These are phyloP conservation scores for Heliamphora exappendiculata DNA, from an alignment of 148 eudicot genomes.

Conservation along the genomic window DNA sequence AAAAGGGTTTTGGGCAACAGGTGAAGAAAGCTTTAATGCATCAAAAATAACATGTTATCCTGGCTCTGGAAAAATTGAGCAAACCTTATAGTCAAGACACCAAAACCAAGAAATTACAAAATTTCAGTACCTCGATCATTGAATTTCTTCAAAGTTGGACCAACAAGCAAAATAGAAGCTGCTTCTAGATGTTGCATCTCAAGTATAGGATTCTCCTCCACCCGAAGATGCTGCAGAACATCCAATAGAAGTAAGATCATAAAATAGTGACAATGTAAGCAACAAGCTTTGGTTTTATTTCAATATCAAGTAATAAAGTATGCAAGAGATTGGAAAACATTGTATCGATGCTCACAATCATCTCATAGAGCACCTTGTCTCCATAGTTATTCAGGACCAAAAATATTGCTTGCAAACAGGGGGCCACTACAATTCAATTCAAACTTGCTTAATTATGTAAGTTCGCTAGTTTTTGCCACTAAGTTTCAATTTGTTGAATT, in stretches of 20 bases:
- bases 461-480: background rate
- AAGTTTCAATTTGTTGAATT: background rate
- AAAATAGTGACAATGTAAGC: background rate
- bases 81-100: background rate
- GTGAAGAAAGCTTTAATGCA: background rate
- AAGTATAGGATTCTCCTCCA: constrained; percentile 97
- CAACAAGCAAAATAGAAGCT: constrained; percentile 88
- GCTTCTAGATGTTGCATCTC: constrained; percentile 93
- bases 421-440: no score
- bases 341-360: background rate
- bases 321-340: background rate
- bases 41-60: background rate
- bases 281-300: background rate
- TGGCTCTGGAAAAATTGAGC: background rate
- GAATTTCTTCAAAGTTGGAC: constrained; percentile 83
- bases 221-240: constrained; percentile 77
- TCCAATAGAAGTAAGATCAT: constrained; percentile 5
- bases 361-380: background rate
- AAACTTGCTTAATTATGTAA: background rate
- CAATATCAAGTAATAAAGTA: background rate
- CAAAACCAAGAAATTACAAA: constrained; percentile 4
- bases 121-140: constrained; percentile 67
- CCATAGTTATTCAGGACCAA: background rate
- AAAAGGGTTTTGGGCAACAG: background rate
- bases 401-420: background rate